These are phyloP conservation scores for Ophidiomyces ophidiicola DNA, from an alignment of 2,329 filamentous ascomycete species.

Conservation along the genomic window DNA sequence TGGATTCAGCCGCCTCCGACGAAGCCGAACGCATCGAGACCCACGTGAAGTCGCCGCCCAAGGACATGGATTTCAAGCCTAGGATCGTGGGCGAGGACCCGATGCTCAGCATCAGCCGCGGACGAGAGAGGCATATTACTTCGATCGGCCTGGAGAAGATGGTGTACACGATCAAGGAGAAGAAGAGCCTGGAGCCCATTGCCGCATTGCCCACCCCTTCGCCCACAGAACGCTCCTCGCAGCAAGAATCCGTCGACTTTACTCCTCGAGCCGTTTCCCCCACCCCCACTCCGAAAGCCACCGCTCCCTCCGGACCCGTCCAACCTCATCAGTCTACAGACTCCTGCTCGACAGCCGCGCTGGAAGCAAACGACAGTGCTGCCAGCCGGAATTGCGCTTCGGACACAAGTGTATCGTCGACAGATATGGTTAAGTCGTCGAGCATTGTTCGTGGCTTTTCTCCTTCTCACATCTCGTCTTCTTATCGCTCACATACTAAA, in stretches of 20 bases:
- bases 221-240: slow-evolving; percentile 4
- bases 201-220: slow-evolving; percentile 34
- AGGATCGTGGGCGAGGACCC: slow-evolving; percentile 41
- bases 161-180: slow-evolving; percentile 81
- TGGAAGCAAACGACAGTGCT: slow-evolving; percentile 36
- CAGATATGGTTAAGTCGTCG: slow-evolving; percentile 45
- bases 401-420: slow-evolving; percentile 49
- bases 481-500: slow-evolving; percentile 50
- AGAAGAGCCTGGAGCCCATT: slow-evolving; percentile 51
- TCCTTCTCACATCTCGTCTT: slow-evolving; percentile 59
- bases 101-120: slow-evolving; percentile 54
- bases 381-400: slow-evolving; percentile 37
- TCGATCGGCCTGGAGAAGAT: slow-evolving; percentile 87
- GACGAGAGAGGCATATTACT: slow-evolving; percentile 78
- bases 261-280: slow-evolving; percentile 35
- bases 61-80: slow-evolving; percentile 54
- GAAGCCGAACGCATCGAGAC: slow-evolving; percentile 43
- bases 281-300: slow-evolving; percentile 26
- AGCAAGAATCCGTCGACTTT: slow-evolving; percentile 31
- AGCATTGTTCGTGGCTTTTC: slow-evolving; percentile 81
- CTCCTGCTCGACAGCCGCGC: slow-evolving; percentile 48
- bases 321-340: slow-evolving; percentile 39
- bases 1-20: slow-evolving; percentile 57
- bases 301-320: slow-evolving; percentile 21
- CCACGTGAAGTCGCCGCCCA: slow-evolving; percentile 50